Percentiles rank a stretch among this genome's conserved stretches.
Evolutionary conservation across 2,329 filamentous ascomycete genomes (phyloP).

Genomic region (Gremmenia infestans): DNA sequence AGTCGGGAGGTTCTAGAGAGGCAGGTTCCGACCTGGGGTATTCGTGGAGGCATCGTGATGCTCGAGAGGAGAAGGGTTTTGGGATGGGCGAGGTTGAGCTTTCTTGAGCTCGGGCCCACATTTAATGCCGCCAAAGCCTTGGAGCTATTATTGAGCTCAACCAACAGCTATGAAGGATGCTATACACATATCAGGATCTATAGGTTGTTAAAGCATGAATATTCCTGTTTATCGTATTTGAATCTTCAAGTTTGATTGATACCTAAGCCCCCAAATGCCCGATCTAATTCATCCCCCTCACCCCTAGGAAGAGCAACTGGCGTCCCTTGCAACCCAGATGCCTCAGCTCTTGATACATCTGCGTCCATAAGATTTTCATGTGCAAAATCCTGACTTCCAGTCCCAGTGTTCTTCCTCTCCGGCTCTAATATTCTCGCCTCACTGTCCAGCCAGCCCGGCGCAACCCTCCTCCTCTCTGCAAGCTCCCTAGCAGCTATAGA

Average conservation of each 20-base stretch:
- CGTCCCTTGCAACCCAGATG: slow-evolving; percentile 24
- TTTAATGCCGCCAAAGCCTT: not conserved
- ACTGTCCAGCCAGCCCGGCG: slow-evolving; percentile 77
- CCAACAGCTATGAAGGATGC: not conserved
- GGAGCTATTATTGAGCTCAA: not conserved
- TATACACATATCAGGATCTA: not conserved
- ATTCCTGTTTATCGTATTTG: not conserved
- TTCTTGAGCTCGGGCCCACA: not conserved
- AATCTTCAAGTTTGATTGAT: slow-evolving; percentile 29
- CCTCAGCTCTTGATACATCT: slow-evolving; percentile 29
- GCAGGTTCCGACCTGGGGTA: slow-evolving; percentile 21
- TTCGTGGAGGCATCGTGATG: slow-evolving; percentile 31
- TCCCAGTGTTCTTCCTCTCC: slow-evolving; percentile 40
- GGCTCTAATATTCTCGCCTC: slow-evolving; percentile 66
- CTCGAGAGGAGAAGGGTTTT: slow-evolving; percentile 2
- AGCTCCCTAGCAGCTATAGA: slow-evolving; percentile 60
- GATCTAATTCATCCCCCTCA: slow-evolving; percentile 48
- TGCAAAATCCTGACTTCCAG: slow-evolving; percentile 4
- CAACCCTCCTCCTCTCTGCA: slow-evolving; percentile 73
- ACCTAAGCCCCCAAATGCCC: slow-evolving; percentile 45
- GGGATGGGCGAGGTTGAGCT: slow-evolving; percentile 3
- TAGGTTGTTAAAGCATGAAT: not conserved
- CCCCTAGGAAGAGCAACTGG: slow-evolving; percentile 38
- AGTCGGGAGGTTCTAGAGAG: slow-evolving; percentile 9
- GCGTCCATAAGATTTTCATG: slow-evolving; percentile 29